Evolutionary conservation across 169 alveolate genomes (phyloP).

Genomic region (Cryptosporidium parvum): DNA sequence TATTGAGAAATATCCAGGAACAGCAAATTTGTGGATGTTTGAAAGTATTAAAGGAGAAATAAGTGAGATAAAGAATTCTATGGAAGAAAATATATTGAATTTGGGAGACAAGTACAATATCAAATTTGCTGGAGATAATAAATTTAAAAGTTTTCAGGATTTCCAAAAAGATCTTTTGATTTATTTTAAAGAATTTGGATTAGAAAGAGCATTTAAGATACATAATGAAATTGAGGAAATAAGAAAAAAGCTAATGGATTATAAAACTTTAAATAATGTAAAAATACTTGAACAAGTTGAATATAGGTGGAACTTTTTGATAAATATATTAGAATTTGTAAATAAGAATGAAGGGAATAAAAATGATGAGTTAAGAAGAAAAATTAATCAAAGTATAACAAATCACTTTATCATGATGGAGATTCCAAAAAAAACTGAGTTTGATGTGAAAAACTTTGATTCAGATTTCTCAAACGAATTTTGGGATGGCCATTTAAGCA

Average conservation of each 20-base stretch:
- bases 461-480: constrained; percentile 17
- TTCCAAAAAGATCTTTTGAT: constrained; percentile 1
- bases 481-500: constrained; percentile 8
- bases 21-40: constrained; percentile 9
- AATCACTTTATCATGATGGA: constrained; percentile 5
- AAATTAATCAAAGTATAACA: not conserved
- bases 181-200: constrained; percentile 24
- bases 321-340: not conserved
- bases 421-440: not conserved
- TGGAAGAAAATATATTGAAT: not conserved
- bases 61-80: not conserved
- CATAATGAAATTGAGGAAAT: constrained; percentile 18
- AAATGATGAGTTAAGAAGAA: not conserved
- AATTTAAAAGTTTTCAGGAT: constrained; percentile 1
- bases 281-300: not conserved
- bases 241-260: constrained; percentile 13
- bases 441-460: not conserved
- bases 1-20: not conserved
- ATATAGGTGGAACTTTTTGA: constrained; percentile 22
- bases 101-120: constrained; percentile 3
- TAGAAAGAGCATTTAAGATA: constrained; percentile 4
- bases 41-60: constrained; percentile 2
- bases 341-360: not conserved
- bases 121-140: not conserved
- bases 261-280: not conserved